Evolutionary conservation across 352 stramenopile species (phyloP), one percentile per base, ranked within the genome.

Genomic region (Phytopythium ostracodes): DNA sequence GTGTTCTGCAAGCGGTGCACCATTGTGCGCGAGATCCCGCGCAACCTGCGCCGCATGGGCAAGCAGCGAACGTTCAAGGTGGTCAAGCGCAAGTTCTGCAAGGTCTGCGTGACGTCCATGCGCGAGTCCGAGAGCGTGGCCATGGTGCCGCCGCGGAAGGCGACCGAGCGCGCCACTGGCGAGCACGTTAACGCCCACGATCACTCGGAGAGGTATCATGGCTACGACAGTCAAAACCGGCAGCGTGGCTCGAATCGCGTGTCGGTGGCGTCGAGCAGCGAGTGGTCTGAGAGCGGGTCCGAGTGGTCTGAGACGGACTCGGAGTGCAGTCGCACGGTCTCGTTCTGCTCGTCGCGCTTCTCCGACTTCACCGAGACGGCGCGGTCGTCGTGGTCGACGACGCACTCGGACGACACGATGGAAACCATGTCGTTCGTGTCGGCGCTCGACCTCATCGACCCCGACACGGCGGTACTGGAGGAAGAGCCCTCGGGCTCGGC

Each of bases 1-100:
- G 76, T 93, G 18, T 84, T 91, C 54, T 93, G 84, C 66, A 65
- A 76, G 59, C 86, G 81, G 59, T 93, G 84, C 54, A 68, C 81
- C 60, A 73, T 87, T 49, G 62, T 76, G 57, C 78, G 81, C 42
- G 76, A 75, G n/a, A 70, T 80, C 10, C 76, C 70, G 42, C 65
- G 76, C 2, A 60, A 71, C 38, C 20, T 66, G 20, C 40, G 44
- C 24, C 54, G 20, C 4, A 44, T 52, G 0, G 58, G 46, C 38
- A 72, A 70, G 65, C 69, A 76, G 51, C 78, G 80, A 31, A 71
- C 69, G 3, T 84, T 87, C 59, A 76, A 84, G 46, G 59, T 84
- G 7, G 62, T 64, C 33, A 88, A 87, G 59, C 82, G 75, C 49
- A 79, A 79, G 52, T 86, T 90, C 36, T 90, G 81, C 54, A 68